Evolutionary conservation across 1,284 basidiomycete species (phyloP).

Genomic region (Lignosus rhinocerotis): DNA sequence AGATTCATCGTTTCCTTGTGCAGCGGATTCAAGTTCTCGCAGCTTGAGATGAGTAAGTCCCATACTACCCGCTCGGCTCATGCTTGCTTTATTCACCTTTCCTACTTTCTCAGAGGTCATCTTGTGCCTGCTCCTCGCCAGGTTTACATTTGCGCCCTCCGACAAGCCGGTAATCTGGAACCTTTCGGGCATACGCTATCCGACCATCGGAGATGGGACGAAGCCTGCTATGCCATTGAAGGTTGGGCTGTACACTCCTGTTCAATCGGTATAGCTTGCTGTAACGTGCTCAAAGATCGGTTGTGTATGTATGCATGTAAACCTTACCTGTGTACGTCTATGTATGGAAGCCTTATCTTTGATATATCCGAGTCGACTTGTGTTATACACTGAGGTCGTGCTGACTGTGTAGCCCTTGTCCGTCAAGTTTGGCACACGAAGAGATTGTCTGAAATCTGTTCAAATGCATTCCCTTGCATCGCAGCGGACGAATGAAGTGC

Average conservation of each 20-base stretch:
- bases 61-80: neutral
- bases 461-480: no score
- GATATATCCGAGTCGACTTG: no score
- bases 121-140: slow-evolving; percentile 1
- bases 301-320: neutral
- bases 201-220: neutral
- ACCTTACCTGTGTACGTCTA: no score
- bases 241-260: neutral
- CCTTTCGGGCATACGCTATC: neutral
- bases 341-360: no score
- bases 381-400: no score
- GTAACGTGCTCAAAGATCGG: neutral
- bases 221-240: neutral
- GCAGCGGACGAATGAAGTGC: no score
- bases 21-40: slow-evolving; percentile 5
- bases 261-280: neutral
- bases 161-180: slow-evolving; percentile 10
- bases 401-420: no score
- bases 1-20: neutral
- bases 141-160: slow-evolving; percentile 8
- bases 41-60: slow-evolving; percentile 3
- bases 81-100: neutral
- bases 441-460: no score
- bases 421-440: no score
- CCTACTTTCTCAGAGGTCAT: slow-evolving; percentile 4